Evolutionary conservation across 139 green algal species (phyloP), one percentile per base, ranked within the genome.

Genomic region (Coelastrella sp.): DNA sequence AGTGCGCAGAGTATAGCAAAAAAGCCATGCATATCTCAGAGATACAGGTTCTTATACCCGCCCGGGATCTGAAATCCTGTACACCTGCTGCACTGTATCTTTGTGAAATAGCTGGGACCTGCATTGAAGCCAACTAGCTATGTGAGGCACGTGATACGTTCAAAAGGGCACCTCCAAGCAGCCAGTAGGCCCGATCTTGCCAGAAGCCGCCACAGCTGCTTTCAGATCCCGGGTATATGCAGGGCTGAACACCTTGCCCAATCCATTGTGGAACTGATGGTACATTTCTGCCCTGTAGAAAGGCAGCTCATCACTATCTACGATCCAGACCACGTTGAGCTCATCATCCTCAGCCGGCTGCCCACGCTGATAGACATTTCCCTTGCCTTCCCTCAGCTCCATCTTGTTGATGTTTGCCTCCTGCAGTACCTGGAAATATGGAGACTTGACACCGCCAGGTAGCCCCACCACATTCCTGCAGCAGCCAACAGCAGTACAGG

Each of bases 201-300:
- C 94, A 0, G 24, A 35, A 6, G 17, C 56, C 0, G 73, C 49
- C 20, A 92, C 60, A 0, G 14, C 22, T 10, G 92, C 76, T 81
- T 96, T 96, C 25, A 96, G 61, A 60, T 96, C 93, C 10, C 88
- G 87, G 0, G 92, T 95, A 92, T 98, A 97, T 4, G 92, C 81
- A 24, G 73, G 73, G 17, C 57, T 70, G 25, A 91, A 83, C 14
- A n/a, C 72, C 86, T 82, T 94, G 82, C 93, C 93, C 10, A 97
- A 94, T 19, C 95, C 96, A 78, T 96, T 93, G 93, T 99, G 96
- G 92, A 96, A 98, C 93, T 99, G 97, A 90, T 99, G 97, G 93
- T 98, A 99, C 83, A 83, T 22, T 92, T 99, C 97, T 6, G 97
- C 97, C 8, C 82, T n/a, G 93, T 98, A 94, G 89, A 98, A 98